A percentile compares a stretch with the other conserved stretches of the same genome.
Conservation (phyloP, 2,329 filamentous ascomycete species). For the Teratosphaeria pseudoeucalypti region DNA sequence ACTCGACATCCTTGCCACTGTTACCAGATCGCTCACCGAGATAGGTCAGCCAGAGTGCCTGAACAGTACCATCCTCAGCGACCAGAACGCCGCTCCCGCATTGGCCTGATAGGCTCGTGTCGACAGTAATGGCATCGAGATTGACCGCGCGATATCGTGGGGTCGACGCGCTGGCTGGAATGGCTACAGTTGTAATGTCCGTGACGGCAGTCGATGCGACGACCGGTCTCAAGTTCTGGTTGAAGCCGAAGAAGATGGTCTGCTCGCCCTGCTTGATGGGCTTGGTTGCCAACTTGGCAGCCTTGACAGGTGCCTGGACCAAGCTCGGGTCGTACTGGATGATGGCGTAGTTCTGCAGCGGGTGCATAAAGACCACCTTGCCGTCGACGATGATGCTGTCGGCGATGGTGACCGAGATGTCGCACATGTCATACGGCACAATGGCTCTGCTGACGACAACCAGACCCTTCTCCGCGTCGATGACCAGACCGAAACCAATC, state of each 20-base stretch:
- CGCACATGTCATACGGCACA: constrained; percentile 91
- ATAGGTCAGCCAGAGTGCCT: constrained; percentile 94
- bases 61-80: constrained; percentile 79
- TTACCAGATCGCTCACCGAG: constrained; percentile 75
- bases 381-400: constrained; percentile 92
- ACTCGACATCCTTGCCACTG: constrained; percentile 83
- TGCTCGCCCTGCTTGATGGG: constrained; percentile 86
- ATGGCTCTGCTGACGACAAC: constrained; percentile 91
- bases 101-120: constrained; percentile 80
- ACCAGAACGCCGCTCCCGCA: constrained; percentile 92
- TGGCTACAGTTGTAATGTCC: constrained; percentile 92
- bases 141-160: constrained; percentile 92
- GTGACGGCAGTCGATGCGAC: constrained; percentile 91
- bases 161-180: constrained; percentile 83
- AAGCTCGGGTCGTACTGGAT: constrained; percentile 88
- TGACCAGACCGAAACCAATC: constrained; percentile 92
- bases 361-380: constrained; percentile 92
- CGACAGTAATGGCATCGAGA: constrained; percentile 91
- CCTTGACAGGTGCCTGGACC: constrained; percentile 88
- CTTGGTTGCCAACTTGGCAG: constrained; percentile 69
- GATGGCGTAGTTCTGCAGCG: constrained; percentile 91
- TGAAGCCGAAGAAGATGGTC: constrained; percentile 97
- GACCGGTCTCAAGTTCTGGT: constrained; percentile 86
- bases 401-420: constrained; percentile 91
- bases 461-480: constrained; percentile 90